Evolutionary conservation across 768 basidiomycete genomes (phyloP).

Genomic region (Lactarius sanguifluus): DNA sequence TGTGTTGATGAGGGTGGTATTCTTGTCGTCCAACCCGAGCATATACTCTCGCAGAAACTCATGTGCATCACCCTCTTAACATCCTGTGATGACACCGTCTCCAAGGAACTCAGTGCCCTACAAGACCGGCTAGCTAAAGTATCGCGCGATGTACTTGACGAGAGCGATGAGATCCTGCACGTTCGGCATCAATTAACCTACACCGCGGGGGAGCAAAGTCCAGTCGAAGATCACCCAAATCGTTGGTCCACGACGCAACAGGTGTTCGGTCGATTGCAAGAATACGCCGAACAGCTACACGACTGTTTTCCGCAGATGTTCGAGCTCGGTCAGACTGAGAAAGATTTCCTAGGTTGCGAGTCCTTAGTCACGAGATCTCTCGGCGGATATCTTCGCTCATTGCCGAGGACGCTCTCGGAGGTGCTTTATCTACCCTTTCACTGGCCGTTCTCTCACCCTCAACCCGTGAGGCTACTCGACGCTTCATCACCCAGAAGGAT

Average conservation of each 20-base stretch:
- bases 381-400: conserved; percentile 1
- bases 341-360: conserved; percentile 12
- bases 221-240: conserved; percentile 42
- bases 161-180: conserved; percentile 41
- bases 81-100: neutral
- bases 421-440: neutral
- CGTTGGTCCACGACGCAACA: conserved; percentile 46
- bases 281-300: conserved; percentile 19
- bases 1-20: conserved; percentile 45
- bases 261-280: conserved; percentile 37
- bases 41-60: conserved; percentile 52
- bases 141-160: conserved; percentile 11
- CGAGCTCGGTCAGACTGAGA: neutral
- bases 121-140: neutral
- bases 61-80: conserved; percentile 39
- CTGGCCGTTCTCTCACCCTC: neutral
- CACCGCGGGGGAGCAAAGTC: conserved; percentile 40
- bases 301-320: neutral
- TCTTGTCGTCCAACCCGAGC: conserved; percentile 51
- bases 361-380: neutral
- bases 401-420: neutral
- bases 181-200: conserved; percentile 51
- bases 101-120: neutral
- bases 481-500: conserved; percentile 6
- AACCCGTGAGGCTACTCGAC: neutral